Base-by-base conservation (phyloP, 176 grass and related monocot species). In the Triticum timopheevii region DNA sequence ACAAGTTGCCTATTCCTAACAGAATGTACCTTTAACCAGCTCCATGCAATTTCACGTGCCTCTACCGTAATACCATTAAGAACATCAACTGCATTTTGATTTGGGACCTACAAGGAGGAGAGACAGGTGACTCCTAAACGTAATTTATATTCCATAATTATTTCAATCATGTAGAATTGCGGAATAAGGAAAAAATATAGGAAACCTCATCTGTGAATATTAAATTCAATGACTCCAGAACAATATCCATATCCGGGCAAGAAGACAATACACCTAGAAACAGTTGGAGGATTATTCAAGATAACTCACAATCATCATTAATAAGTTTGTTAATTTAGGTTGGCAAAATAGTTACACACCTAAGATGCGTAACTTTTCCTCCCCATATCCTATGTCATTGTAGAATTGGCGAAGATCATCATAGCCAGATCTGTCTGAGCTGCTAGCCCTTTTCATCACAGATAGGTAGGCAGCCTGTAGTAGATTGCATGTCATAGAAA, bases 1-100 rank as follows among this genome's bases (percentile, higher is more conserved):
- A n/a, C n/a, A n/a, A n/a, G n/a, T n/a, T n/a, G n/a, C n/a, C n/a
- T n/a, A n/a, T n/a, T n/a, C n/a, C n/a, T n/a, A n/a, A n/a, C n/a
- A n/a, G n/a, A n/a, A 33, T 62, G 40, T 86, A 94, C 92, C 90
- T 97, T 92, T 65, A 97, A 80, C 92, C 95, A 97, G 72, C 17
- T 24, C 95, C 95, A 97, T 78, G 84, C 62, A 31, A 68, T 85
- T 89, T 92, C 90, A 27, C 92, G 92, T 69, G 86, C 81, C 81
- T 94, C 34, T 73, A 76, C 82, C 4, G 35, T 62, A 45, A 89
- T 67, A 87, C 73, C 82, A 70, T 38, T 7, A 86, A 97, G 84
- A 24, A 91, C 12, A 83, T 72, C 78, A 86, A 80, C 8, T 71
- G 88, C 88, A 87, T 94, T 90, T 86, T 97, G 84, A 65, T 92